These are phyloP conservation scores for Cadophora gregata DNA, from an alignment of 2,329 filamentous ascomycete genomes.

Conservation along the genomic window DNA sequence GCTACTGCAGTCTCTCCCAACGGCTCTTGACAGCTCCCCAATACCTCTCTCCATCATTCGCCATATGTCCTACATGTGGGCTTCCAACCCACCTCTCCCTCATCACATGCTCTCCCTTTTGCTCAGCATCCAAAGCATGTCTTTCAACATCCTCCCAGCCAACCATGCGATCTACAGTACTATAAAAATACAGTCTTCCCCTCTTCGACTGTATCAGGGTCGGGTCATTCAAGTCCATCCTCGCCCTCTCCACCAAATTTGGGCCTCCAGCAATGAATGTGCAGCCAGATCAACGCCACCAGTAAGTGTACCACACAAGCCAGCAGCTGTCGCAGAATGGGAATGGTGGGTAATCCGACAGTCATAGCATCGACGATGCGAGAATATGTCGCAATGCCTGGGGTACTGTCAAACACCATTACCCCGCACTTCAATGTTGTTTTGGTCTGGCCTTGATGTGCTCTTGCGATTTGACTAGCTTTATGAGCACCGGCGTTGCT, in stretches of 20 bases:
- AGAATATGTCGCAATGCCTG: slow-evolving; percentile 43
- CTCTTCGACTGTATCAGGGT: slow-evolving; percentile 26
- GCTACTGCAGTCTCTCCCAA: slow-evolving; percentile 32
- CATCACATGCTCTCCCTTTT: slow-evolving; percentile 29
- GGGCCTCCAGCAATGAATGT: slow-evolving; percentile 10
- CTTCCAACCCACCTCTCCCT: slow-evolving; percentile 33
- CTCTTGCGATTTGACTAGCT: slow-evolving; percentile 46
- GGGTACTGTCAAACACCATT: slow-evolving; percentile 51
- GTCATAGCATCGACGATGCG: slow-evolving; percentile 31
- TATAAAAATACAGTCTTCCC: slow-evolving; percentile 40
- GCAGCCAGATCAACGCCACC: slow-evolving; percentile 15
- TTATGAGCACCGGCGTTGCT: slow-evolving; percentile 55
- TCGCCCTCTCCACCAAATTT: slow-evolving; percentile 29
- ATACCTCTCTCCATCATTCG: slow-evolving; percentile 34
- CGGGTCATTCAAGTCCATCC: slow-evolving; percentile 34
- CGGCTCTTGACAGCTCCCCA: slow-evolving; percentile 35
- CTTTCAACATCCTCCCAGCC: slow-evolving; percentile 36
- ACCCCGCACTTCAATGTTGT: slow-evolving; percentile 42
- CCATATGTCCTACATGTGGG: slow-evolving; percentile 37
- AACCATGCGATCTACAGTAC: slow-evolving; percentile 37
- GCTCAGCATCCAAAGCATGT: slow-evolving; percentile 36
- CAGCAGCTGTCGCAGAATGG: slow-evolving; percentile 25
- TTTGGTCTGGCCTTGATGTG: slow-evolving; percentile 42
- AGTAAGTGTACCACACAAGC: slow-evolving; percentile 20
- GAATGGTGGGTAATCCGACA: slow-evolving; percentile 38